Evolutionary conservation across 148 eudicot species (phyloP), one percentile per base, ranked within the genome.

Genomic region (Tetragonia tetragonoides): DNA sequence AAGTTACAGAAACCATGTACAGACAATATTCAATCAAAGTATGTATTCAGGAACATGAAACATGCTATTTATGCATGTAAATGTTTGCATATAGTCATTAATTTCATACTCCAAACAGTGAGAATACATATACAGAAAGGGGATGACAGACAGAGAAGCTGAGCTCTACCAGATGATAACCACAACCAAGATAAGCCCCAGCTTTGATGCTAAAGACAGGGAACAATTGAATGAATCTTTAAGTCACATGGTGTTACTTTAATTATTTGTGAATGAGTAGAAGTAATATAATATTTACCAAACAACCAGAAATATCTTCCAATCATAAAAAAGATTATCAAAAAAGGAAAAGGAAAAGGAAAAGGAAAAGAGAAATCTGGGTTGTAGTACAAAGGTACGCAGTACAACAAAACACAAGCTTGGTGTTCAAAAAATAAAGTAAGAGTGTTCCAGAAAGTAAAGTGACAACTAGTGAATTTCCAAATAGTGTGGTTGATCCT

Each of bases 401-500:
- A 20, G 53, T 3, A 34, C 37, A 72, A 37, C 0, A 68, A 24
- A 77, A 5, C 47, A 65, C 51, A 53, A 18, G 23, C 54, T 54
- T 54, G 7, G 4, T 68, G 73, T 77, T 28, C 34, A 28, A 28
- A 64, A 6, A 49, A 10, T 14, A 10, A 7, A 47, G 10, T 10
- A 7, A 3, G 3, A 42, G 46, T 42, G 46, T 42, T 42, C 46
- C 70, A 24, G 28, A 14, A 8, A 28, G 10, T 23, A 49, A 20
- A 9, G 57, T 17, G 23, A 44, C 40, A 34, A 11, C 62, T 75
- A 18, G 8, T 4, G 4, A 18, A 75, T 17, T 54, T 51, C 28
- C 20, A 64, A 4, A 47, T 46, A 44, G 70, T 73, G 76, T 73
- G 76, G 20, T 42, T 60, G 37, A 60, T 73, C 12, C 34, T 60